Percentiles rank a stretch among this genome's conserved stretches.
Evolutionary conservation across 139 green algal genomes (phyloP).

Genomic region (Yamagishiella unicocca): DNA sequence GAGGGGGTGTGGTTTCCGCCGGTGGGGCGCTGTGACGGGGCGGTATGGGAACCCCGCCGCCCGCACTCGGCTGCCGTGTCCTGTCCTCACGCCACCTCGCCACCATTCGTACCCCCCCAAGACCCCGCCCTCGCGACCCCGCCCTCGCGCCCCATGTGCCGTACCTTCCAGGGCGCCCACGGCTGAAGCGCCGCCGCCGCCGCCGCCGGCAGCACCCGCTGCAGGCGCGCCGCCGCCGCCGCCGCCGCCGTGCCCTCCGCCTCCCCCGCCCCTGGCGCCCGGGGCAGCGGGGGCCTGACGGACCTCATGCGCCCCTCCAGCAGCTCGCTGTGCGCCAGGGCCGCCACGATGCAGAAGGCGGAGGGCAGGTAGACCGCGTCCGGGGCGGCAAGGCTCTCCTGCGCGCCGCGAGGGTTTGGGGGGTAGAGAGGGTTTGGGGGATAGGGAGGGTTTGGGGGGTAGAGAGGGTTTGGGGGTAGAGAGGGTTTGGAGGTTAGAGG

Average conservation of each 20-base stretch:
- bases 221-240: background rate
- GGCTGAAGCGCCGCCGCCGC: constrained; percentile 27
- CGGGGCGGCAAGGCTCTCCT: constrained; percentile 2
- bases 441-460: no score
- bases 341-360: constrained; percentile 37
- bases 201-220: background rate
- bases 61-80: no score
- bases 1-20: no score
- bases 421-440: no score
- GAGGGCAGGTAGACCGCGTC: constrained; percentile 19
- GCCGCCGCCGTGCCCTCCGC: background rate
- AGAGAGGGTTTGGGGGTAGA: no score
- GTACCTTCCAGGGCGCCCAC: constrained; percentile 45
- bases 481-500: no score
- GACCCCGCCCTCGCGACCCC: background rate
- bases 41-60: no score
- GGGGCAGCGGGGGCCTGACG: background rate
- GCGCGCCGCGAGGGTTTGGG: no score
- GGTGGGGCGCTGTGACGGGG: no score
- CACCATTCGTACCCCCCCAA: background rate
- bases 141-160: background rate
- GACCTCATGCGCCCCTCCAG: background rate
- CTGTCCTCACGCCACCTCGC: no score
- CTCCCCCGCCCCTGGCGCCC: background rate
- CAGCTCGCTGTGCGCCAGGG: constrained; percentile 5